Evolutionary conservation across 2,329 filamentous ascomycete genomes (phyloP), one percentile per base, ranked within the genome.

Genomic region (Epichloe festucae): DNA sequence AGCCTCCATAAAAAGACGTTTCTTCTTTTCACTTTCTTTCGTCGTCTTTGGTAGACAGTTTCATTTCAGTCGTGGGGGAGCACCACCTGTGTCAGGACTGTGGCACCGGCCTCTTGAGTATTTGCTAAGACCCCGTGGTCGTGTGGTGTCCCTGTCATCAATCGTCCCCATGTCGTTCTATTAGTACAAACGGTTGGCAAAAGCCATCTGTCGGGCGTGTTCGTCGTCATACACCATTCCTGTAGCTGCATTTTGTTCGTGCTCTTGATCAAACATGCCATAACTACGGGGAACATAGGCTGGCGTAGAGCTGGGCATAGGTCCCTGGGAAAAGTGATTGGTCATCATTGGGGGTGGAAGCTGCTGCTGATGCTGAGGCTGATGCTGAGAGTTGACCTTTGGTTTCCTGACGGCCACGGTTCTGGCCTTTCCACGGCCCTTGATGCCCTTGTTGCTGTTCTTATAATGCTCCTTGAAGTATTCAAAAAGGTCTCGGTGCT

Each of bases 361-460:
- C 36, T 49, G 38, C 14, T 46, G 34, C 8, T 50, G 35, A 23
- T 43, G 35, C 19, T 50, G 35, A 6, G 48, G 39, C n/a, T 36
- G 17, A 6, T 44, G 34, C 6, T 59, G 54, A 19, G 57, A 51
- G 39, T 57, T 57, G 10, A 51, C 56, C 58, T 64, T 68, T 21
- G 55, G 55, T 53, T 65, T 66, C 27, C 62, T 57, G 19, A 60
- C 62, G 8, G 62, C 62, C 50, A 89, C 84, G 53, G 81, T 82
- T 52, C 88, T 77, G 59, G 90, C 87, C 64, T 91, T 93, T 43
- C 93, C 93, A 45, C 93, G 82, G 11, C 93, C 93, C 69, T 96
- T 97, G 73, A 97, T 96, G 1, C 93, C 93, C 68, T 95, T 95
- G 77, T 97, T 97, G 70, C 86, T 90, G 70, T 97, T 94, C 73